Conservation (phyloP, 2,329 filamentous ascomycete genomes). For the Sordariomycetes sp. region DNA sequence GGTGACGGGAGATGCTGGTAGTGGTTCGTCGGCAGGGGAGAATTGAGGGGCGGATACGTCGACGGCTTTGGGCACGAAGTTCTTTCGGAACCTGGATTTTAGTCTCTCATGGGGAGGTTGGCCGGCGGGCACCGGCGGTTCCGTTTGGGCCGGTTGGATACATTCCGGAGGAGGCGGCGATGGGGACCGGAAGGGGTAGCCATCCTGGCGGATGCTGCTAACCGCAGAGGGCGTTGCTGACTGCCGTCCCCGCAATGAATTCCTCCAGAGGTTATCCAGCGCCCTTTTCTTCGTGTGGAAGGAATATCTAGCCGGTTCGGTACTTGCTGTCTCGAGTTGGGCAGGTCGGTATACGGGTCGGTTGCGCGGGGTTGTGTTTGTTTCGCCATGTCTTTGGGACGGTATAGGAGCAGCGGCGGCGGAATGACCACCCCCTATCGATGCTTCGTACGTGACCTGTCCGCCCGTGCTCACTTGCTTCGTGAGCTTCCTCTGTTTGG, state of each 20-base stretch:
- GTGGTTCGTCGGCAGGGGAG: slow-evolving; percentile 39
- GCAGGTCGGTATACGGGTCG: slow-evolving; percentile 29
- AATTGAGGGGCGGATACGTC: slow-evolving; percentile 43
- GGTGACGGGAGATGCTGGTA: slow-evolving; percentile 16
- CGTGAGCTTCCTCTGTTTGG: slow-evolving; percentile 12
- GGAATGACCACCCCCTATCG: neutral
- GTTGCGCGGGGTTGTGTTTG: neutral
- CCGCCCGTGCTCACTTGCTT: slow-evolving; percentile 16
- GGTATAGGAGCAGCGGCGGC: neutral
- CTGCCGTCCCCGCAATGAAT: slow-evolving; percentile 17
- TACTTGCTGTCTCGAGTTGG: slow-evolving; percentile 40
- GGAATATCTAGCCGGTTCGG: slow-evolving; percentile 16
- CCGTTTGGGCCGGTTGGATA: neutral
- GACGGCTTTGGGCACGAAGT: slow-evolving; percentile 27
- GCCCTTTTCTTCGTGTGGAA: slow-evolving; percentile 42
- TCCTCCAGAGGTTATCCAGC: slow-evolving; percentile 44
- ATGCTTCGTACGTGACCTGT: slow-evolving; percentile 13
- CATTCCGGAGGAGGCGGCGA: neutral
- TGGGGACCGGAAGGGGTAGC: neutral
- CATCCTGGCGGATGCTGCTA: neutral
- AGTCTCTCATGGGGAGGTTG: neutral
- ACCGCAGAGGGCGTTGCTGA: slow-evolving; percentile 5
- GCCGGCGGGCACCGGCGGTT: neutral
- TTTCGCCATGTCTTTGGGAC: neutral
- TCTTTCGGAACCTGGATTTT: slow-evolving; percentile 29